Conservation (phyloP, 75 land plant genomes). For the Adiantum capillusveneris region DNA sequence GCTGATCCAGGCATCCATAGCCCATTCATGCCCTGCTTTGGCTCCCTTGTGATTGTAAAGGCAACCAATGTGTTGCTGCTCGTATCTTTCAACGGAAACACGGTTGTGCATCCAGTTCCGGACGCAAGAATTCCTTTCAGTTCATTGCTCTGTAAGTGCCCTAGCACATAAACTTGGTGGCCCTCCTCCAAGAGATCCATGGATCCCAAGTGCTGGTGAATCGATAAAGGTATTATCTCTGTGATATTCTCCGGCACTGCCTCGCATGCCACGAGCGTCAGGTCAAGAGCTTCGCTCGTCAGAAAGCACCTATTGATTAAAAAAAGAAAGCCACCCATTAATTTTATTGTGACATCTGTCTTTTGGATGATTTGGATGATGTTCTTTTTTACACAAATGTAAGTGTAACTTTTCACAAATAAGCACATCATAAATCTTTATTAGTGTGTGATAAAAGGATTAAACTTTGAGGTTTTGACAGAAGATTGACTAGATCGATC, state of each 20-base stretch:
- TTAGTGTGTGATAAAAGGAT: no score
- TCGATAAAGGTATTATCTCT: neutral
- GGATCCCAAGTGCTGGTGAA: conserved; percentile 1
- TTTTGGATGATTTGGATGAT: no score
- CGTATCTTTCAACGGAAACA: neutral
- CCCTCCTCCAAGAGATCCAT: conserved; percentile 4
- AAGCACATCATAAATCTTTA: no score
- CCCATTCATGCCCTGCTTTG: neutral
- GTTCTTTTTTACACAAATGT: no score
- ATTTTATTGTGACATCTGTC: no score
- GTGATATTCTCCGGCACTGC: neutral
- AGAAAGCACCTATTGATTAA: conserved; percentile 1
- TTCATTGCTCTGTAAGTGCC: neutral
- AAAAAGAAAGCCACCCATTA: no score
- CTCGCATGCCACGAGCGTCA: conserved; percentile 11
- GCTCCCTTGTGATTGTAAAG: neutral
- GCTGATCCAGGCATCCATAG: conserved; percentile 10
- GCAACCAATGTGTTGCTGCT: neutral
- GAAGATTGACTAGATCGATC: no score
- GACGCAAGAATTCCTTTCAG: neutral
- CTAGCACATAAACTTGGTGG: conserved; percentile 3
- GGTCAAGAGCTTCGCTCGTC: conserved; percentile 5
- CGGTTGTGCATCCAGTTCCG: neutral
- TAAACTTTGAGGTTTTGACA: no score
- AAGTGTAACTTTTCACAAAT: no score